Conservation (phyloP, 2,329 filamentous ascomycete species). For the Nothopassalora personata region DNA sequence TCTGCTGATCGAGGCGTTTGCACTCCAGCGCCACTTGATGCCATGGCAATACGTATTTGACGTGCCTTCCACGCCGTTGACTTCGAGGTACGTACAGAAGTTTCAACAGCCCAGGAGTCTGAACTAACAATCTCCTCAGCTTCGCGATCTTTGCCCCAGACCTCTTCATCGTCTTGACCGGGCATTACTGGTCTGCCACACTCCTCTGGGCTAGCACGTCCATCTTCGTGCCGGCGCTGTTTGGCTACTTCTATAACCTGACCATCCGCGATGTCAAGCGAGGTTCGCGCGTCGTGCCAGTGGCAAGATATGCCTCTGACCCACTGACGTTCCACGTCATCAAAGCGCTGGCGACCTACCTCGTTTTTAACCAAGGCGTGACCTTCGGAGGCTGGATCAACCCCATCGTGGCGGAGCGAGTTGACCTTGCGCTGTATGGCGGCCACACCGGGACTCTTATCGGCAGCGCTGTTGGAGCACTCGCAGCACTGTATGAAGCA, state of each 20-base stretch:
- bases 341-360: slow-evolving; percentile 75
- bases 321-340: slow-evolving; percentile 85
- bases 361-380: slow-evolving; percentile 67
- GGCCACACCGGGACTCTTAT: slow-evolving; percentile 66
- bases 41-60: slow-evolving; percentile 68
- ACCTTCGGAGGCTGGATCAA: slow-evolving; percentile 57
- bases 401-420: slow-evolving; percentile 54
- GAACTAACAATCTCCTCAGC: slow-evolving; percentile 30
- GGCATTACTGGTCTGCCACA: slow-evolving; percentile 67
- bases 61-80: slow-evolving; percentile 50
- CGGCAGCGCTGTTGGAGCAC: slow-evolving; percentile 60
- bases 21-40: slow-evolving; percentile 65
- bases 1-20: slow-evolving; percentile 63
- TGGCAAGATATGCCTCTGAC: slow-evolving; percentile 62
- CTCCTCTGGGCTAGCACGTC: slow-evolving; percentile 72
- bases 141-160: slow-evolving; percentile 66
- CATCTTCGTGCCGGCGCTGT: slow-evolving; percentile 61
- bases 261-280: slow-evolving; percentile 53
- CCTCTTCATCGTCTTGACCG: slow-evolving; percentile 69
- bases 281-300: slow-evolving; percentile 29
- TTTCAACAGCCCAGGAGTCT: background rate
- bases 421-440: slow-evolving; percentile 64
- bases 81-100: slow-evolving; percentile 21
- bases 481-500: slow-evolving; percentile 72
- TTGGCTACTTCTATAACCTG: slow-evolving; percentile 89